Percentiles rank a stretch among this genome's conserved stretches.
Conservation (phyloP, 257 asterid species). For the Solanum clarkiae region DNA sequence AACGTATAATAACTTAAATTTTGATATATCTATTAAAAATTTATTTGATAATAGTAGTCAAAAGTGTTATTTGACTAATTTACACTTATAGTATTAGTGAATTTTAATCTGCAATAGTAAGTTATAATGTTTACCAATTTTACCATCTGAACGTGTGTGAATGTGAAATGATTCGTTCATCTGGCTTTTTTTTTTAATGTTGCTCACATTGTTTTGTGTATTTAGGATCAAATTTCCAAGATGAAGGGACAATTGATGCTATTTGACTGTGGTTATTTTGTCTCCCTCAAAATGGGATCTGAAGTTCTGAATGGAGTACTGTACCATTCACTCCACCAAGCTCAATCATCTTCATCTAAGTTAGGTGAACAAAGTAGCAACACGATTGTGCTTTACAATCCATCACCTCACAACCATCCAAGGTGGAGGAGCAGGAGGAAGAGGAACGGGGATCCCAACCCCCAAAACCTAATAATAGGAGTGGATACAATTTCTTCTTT, state of each 20-base stretch:
- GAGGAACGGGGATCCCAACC: constrained; percentile 34
- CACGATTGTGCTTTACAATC: constrained; percentile 22
- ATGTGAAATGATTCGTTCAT: not conserved
- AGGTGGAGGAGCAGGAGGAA: constrained; percentile 13
- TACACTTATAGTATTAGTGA: not conserved
- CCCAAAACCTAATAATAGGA: constrained; percentile 54
- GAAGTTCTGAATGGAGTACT: constrained; percentile 55
- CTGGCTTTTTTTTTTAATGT: not conserved
- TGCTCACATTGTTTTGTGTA: not conserved
- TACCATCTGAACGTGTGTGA: not conserved
- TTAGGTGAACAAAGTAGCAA: constrained; percentile 1
- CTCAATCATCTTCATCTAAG: not conserved
- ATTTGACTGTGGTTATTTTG: constrained; percentile 71
- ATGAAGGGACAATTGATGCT: constrained; percentile 50
- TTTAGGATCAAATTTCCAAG: constrained; percentile 30
- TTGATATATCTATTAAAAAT: not conserved
- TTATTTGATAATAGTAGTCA: too few species aligned
- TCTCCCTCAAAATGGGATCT: constrained; percentile 42
- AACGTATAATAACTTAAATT: not conserved
- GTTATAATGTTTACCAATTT: not conserved
- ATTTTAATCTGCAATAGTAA: not conserved
- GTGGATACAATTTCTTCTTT: constrained; percentile 77
- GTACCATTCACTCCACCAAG: constrained; percentile 40
- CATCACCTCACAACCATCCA: constrained; percentile 8
- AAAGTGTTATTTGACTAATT: not conserved